phyloP scores from a whole-genome alignment of 345 rosid species.

The Psidium friedrichsthalianum region DNA sequence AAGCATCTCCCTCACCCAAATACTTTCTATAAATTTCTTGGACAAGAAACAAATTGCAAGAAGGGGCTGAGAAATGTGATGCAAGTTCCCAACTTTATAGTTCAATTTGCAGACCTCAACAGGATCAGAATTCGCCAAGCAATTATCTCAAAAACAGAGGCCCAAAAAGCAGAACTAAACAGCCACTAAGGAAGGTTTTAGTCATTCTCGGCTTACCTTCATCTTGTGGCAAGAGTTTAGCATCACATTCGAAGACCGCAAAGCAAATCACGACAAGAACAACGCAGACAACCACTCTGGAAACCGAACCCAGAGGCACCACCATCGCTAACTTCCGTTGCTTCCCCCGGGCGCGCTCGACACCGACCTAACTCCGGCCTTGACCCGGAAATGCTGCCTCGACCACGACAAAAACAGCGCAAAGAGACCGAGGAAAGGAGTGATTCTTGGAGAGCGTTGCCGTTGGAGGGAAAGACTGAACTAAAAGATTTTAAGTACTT shows the following conservation, averaged over 20 bases:
- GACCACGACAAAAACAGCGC: neutral
- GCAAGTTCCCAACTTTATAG: neutral
- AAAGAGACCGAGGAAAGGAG: neutral
- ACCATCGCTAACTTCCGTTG: neutral
- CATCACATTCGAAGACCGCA: conserved; percentile 20
- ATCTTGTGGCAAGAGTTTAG: conserved; percentile 39
- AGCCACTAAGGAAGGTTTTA: neutral
- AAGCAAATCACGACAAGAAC: conserved; percentile 19
- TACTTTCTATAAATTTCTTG: neutral
- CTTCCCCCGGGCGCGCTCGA: neutral
- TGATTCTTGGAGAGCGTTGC: neutral
- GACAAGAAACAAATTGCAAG: neutral
- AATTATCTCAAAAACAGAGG: neutral
- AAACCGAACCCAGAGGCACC: neutral
- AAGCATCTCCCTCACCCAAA: neutral
- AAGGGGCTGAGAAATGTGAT: neutral
- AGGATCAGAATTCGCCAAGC: neutral
- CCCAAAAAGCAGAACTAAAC: neutral
- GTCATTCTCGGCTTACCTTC: conserved; percentile 31
- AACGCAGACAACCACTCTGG: neutral
- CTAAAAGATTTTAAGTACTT: no score
- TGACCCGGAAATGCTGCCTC: neutral
- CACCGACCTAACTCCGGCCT: neutral
- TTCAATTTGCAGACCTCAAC: neutral
- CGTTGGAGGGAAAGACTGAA: neutral